Base-by-base conservation (phyloP, 306 rosid genomes). In the Begonia fuchsioides region DNA sequence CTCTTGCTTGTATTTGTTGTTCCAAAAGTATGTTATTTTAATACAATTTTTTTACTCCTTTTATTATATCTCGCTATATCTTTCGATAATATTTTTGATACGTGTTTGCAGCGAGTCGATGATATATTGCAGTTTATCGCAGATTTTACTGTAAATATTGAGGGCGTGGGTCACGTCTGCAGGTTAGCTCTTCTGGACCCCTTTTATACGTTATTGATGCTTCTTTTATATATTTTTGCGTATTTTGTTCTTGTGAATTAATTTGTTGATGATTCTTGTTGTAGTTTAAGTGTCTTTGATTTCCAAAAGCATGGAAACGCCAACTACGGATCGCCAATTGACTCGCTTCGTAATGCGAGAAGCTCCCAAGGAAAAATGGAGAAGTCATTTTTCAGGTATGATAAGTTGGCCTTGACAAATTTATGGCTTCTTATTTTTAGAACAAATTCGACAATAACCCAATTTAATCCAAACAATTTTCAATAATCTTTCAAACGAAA, bases 111-210 rank as follows among this genome's bases (percentile, higher is more conserved):
- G 98, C 70, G 94, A 66, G 94, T 90, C 64, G 80, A 90, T 56
- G 94, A 90, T 63, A 92, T 84, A 58, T 62, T 92, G 70, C 72
- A 82, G 83, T 92, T 82, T 61, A 79, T 92, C 68, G 52, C 73
- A 8, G 83, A 92, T 52, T 92, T 75, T 49, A 85, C 98, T 12
- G 84, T 73, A 39, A 54, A 92, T 61, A 71, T 85, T 61, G 87
- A 85, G 65, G 98, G 98, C 39, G 98, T 92, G 56, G 98, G 98
- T 47, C 86, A 92, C 59, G 98, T 92, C 63, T 92, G 98, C 77
- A 85, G 94, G 98, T 92, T 67, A 54, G 72, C 58, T 15, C 44
- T 56, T 41, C n/a, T n/a, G n/a, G n/a, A n/a, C n/a, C 13, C 49
- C 2, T 32, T 13, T 10, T 40, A 4, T 40, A 4, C 13, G n/a